Base-by-base conservation (phyloP, 345 rosid species). In the Corchorus olitorius region DNA sequence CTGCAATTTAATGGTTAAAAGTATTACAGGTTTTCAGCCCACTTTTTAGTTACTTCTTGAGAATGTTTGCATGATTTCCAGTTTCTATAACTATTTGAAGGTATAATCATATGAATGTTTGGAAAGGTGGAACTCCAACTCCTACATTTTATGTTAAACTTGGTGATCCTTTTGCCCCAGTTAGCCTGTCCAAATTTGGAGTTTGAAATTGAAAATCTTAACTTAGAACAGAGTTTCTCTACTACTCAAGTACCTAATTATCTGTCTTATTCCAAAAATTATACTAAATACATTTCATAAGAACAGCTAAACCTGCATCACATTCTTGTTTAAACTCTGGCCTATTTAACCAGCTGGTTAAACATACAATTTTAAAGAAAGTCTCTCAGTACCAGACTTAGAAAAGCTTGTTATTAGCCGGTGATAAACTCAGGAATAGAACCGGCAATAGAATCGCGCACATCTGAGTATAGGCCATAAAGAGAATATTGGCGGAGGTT, bases 401-500 rank as follows among this genome's bases (percentile, higher is more conserved):
- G 43, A 74, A 46, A 22, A 65, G 48, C 2, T 75, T 65, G 34
- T 73, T 73, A 48, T 43, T 59, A 80, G 60, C 58, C 48, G 62
- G 61, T 63, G 14, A 84, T 5, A 14, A 87, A 76, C 63, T 84
- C 75, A 0, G 65, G 43, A 50, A 33, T 65, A 64, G n/a, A 12
- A 62, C n/a, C n/a, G 55, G 66, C 55, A 17, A 83, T 5, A 17
- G 88, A 76, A 70, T 88, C 75, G 0, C 67, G 83, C 19, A 81
- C 77, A 60, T 76, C 80, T 0, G 93, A 79, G 53, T 83, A 93
- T 14, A 95, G 86, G 46, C 81, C 86, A 59, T 76, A 84, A 54
- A 96, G 89, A 0, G 98, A 96, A 81, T 83, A 77, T 64, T 80
- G 90, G 75, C 92, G 77, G 61, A 96, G 91, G 11, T 91, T 89